These are phyloP conservation scores for Acrodontium crateriforme DNA, from an alignment of 2,329 filamentous ascomycete species.

Conservation along the genomic window DNA sequence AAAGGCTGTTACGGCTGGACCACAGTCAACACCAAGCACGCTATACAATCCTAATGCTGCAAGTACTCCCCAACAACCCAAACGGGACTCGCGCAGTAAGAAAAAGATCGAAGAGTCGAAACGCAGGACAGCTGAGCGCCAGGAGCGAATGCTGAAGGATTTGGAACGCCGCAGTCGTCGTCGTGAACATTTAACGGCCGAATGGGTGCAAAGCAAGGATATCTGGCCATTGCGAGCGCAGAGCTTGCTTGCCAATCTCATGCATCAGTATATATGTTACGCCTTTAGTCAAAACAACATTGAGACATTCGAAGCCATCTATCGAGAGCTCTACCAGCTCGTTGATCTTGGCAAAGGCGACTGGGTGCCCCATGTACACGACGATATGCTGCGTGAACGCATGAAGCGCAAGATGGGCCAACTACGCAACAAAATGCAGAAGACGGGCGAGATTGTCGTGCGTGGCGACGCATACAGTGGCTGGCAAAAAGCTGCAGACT, in stretches of 20 bases:
- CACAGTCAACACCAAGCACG: constrained; percentile 6
- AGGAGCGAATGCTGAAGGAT: constrained; percentile 24
- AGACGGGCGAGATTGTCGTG: constrained; percentile 23
- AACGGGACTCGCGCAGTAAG: constrained; percentile 23
- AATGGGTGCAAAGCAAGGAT: constrained; percentile 25
- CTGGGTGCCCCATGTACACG: constrained; percentile 21
- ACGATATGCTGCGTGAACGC: constrained; percentile 23
- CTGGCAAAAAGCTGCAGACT: constrained; percentile 20
- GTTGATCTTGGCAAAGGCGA: constrained; percentile 22
- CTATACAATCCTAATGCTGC: constrained; percentile 14
- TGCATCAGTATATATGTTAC: constrained; percentile 23
- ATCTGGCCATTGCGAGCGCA: constrained; percentile 25
- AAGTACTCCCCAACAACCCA: constrained; percentile 13
- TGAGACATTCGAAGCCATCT: constrained; percentile 22
- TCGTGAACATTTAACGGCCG: constrained; percentile 23
- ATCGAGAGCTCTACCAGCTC: constrained; percentile 21
- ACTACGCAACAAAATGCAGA: constrained; percentile 25
- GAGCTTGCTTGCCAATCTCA: constrained; percentile 20
- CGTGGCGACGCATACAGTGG: constrained; percentile 20
- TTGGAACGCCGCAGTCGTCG: constrained; percentile 23
- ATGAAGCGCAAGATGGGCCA: constrained; percentile 26
- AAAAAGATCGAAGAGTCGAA: constrained; percentile 26
- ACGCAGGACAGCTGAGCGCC: constrained; percentile 21
- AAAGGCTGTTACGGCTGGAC: constrained; percentile 5
- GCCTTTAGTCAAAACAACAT: constrained; percentile 18